phyloP scores from a whole-genome alignment of 2,329 filamentous ascomycete genomes.

The Fusarium albidum region DNA sequence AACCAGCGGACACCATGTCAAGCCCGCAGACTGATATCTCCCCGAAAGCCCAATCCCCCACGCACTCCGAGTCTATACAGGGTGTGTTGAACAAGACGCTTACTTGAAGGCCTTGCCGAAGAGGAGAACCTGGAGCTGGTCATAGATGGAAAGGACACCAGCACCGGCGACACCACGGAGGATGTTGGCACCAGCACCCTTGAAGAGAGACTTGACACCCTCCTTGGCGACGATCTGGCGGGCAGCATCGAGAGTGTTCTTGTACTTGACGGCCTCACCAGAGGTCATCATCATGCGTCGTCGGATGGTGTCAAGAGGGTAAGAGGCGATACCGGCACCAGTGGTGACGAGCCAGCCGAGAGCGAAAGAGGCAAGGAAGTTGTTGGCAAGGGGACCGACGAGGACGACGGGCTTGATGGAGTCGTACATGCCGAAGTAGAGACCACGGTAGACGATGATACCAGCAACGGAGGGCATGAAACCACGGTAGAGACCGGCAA shows the following conservation, averaged over 20 bases:
- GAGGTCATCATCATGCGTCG: constrained; percentile 99
- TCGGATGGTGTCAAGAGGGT: constrained; percentile 99
- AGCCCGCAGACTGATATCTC: constrained; percentile 45
- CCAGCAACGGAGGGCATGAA: constrained; percentile 99
- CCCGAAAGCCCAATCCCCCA: constrained; percentile 42
- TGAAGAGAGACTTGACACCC: constrained; percentile 99
- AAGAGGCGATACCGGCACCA: constrained; percentile 99
- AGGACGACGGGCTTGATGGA: constrained; percentile 99
- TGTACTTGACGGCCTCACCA: constrained; percentile 99
- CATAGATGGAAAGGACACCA: constrained; percentile 99
- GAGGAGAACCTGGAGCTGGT: constrained; percentile 98
- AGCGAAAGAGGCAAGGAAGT: constrained; percentile 99
- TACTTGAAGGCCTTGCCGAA: constrained; percentile 99
- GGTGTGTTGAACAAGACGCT: constrained; percentile 48
- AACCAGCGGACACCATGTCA: constrained; percentile 50
- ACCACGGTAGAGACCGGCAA: constrained; percentile 99
- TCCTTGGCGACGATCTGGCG: constrained; percentile 97
- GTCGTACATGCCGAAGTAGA: constrained; percentile 99
- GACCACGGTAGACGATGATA: constrained; percentile 99
- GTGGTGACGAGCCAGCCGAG: constrained; percentile 99
- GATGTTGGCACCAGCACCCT: constrained; percentile 99
- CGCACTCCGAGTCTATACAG: constrained; percentile 52
- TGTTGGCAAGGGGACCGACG: constrained; percentile 88
- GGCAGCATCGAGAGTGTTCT: constrained; percentile 92
- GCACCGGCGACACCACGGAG: constrained; percentile 99